These are phyloP conservation scores for Backusella luteola DNA, from an alignment of 192 early-diverging fungal genomes.

Conservation along the genomic window DNA sequence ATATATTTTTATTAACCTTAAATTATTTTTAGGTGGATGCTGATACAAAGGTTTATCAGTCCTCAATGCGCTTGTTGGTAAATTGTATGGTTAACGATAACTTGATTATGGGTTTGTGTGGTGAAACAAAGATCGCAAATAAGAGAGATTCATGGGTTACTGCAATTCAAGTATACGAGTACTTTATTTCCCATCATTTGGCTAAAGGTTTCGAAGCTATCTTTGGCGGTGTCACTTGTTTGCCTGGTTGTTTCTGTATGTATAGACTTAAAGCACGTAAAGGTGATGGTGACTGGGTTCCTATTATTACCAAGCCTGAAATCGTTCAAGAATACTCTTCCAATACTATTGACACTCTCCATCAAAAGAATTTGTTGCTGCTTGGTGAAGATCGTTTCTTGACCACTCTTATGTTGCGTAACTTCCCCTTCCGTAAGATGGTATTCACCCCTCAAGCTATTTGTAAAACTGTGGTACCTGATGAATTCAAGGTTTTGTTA, in stretches of 20 bases:
- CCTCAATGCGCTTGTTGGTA: conserved; percentile 78
- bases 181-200: conserved; percentile 97
- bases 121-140: conserved; percentile 97
- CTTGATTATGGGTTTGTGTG: conserved; percentile 94
- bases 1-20: not conserved
- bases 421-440: conserved; percentile 85
- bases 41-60: conserved; percentile 83
- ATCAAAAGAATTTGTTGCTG: conserved; percentile 85
- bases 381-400: conserved; percentile 91
- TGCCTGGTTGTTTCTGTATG: conserved; percentile 98
- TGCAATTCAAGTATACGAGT: conserved; percentile 97
- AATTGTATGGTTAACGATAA: conserved; percentile 91
- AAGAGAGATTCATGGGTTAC: conserved; percentile 88
- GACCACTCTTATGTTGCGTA: conserved; percentile 85
- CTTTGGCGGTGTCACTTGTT: conserved; percentile 97
- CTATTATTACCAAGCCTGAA: conserved; percentile 87
- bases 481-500: conserved; percentile 77
- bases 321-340: conserved; percentile 83
- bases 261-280: conserved; percentile 91
- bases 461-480: conserved; percentile 88
- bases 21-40: conserved; percentile 66
- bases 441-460: conserved; percentile 82
- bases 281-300: conserved; percentile 73
- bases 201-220: conserved; percentile 93
- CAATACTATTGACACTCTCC: conserved; percentile 75